These are phyloP conservation scores for Rhizopus stolonifer DNA, from an alignment of 371 early-diverging fungal species.

Conservation along the genomic window DNA sequence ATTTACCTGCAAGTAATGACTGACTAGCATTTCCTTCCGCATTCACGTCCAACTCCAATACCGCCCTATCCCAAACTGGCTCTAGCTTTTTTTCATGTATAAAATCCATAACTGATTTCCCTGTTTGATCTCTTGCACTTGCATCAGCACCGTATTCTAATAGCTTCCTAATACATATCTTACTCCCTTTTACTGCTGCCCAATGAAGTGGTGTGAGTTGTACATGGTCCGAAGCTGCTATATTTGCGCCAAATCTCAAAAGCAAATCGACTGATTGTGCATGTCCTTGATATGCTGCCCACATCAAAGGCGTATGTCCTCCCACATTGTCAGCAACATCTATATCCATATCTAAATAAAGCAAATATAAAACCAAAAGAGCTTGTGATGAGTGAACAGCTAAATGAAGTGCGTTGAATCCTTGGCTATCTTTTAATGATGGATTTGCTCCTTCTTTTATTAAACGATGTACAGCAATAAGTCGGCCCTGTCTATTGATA, in stretches of 20 bases:
- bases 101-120: slow-evolving; percentile 54
- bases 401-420: slow-evolving; percentile 89
- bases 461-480: slow-evolving; percentile 73
- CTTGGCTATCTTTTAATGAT: slow-evolving; percentile 74
- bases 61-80: slow-evolving; percentile 44
- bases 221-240: slow-evolving; percentile 67
- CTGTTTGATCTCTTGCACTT: slow-evolving; percentile 35
- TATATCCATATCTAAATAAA: slow-evolving; percentile 68
- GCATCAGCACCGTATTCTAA: slow-evolving; percentile 58
- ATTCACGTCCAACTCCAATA: slow-evolving; percentile 46
- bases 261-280: slow-evolving; percentile 66
- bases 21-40: slow-evolving; percentile 38
- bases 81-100: slow-evolving; percentile 46
- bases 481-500: slow-evolving; percentile 65
- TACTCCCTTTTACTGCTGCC: slow-evolving; percentile 61
- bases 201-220: slow-evolving; percentile 84
- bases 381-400: slow-evolving; percentile 87
- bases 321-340: slow-evolving; percentile 75
- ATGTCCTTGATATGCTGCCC: slow-evolving; percentile 91
- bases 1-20: slow-evolving; percentile 26
- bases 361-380: slow-evolving; percentile 71
- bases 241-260: slow-evolving; percentile 66
- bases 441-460: slow-evolving; percentile 80
- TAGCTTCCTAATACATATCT: slow-evolving; percentile 46
- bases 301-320: slow-evolving; percentile 88